Evolutionary conservation across 371 early-diverging fungal species (phyloP).

Genomic region (Haplosporangium sp.): DNA sequence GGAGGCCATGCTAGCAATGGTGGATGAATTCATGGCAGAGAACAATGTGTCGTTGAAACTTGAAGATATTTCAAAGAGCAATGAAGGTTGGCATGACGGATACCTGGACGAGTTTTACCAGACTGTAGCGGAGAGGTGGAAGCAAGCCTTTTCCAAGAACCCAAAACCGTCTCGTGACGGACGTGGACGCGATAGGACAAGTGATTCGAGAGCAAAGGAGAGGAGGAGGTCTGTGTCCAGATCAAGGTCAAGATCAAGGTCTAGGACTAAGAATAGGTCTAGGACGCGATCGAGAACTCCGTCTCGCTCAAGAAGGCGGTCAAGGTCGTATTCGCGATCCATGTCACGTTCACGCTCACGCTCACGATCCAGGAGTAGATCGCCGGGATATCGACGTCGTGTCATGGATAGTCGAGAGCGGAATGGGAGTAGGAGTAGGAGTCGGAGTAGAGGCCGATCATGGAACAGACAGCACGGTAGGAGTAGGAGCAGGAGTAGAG

Average conservation of each 20-base stretch:
- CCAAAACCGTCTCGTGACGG: not conserved
- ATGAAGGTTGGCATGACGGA: conserved; percentile 72
- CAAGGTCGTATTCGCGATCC: conserved; percentile 27
- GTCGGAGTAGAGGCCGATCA: not conserved
- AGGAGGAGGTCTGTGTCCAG: conserved; percentile 19
- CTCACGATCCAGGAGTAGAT: conserved; percentile 32
- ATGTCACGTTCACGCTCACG: conserved; percentile 9
- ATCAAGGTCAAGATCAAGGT: conserved; percentile 12
- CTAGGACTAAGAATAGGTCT: conserved; percentile 25
- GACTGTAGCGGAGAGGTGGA: conserved; percentile 23
- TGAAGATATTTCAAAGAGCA: conserved; percentile 45
- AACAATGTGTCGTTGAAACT: conserved; percentile 53
- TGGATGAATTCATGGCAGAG: conserved; percentile 63
- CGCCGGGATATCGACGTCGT: conserved; percentile 16
- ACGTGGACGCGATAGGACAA: not conserved
- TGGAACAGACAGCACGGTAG: not conserved
- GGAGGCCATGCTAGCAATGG: conserved; percentile 46
- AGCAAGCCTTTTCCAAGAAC: conserved; percentile 23
- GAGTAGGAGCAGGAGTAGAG: conserved; percentile 10
- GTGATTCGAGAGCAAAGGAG: conserved; percentile 1
- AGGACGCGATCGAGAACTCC: conserved; percentile 27
- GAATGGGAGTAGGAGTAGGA: conserved; percentile 6
- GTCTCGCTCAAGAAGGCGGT: conserved; percentile 13
- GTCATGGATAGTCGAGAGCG: conserved; percentile 2
- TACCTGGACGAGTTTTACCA: conserved; percentile 60